These are phyloP conservation scores for Termitomyces sp. DNA, from an alignment of 768 basidiomycete genomes.

Conservation along the genomic window DNA sequence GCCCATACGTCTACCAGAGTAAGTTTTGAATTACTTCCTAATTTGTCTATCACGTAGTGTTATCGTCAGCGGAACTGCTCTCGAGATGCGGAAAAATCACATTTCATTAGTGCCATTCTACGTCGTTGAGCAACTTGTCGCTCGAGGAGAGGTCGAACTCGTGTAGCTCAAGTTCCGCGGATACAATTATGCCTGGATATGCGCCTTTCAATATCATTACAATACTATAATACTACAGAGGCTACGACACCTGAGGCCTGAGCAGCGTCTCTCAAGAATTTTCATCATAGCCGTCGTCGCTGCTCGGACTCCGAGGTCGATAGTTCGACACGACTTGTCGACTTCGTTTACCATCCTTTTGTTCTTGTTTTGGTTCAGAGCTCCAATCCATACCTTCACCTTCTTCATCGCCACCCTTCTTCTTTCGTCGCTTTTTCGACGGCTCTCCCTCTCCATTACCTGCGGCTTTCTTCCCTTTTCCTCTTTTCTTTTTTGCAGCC, in stretches of 20 bases:
- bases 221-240: constrained; percentile 13
- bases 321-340: constrained; percentile 23
- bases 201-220: constrained; percentile 10
- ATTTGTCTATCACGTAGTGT: not conserved
- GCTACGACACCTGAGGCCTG: not conserved
- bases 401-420: constrained; percentile 31
- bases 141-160: constrained; percentile 69
- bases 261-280: constrained; percentile 23
- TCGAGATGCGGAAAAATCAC: constrained; percentile 76
- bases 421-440: constrained; percentile 47
- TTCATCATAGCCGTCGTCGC: constrained; percentile 40
- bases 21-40: constrained; percentile 18
- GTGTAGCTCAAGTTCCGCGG: constrained; percentile 37
- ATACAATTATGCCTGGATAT: not conserved
- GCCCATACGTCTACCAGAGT: constrained; percentile 67
- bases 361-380: constrained; percentile 17
- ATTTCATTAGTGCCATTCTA: constrained; percentile 77
- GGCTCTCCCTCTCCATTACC: constrained; percentile 26
- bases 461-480: constrained; percentile 46
- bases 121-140: constrained; percentile 69
- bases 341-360: constrained; percentile 15
- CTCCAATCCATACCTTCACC: constrained; percentile 24
- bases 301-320: constrained; percentile 28
- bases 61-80: constrained; percentile 47
- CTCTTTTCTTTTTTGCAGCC: constrained; percentile 51